These are phyloP conservation scores for Wallemia ichthyophaga DNA, from an alignment of 1,284 basidiomycete genomes.

Conservation along the genomic window DNA sequence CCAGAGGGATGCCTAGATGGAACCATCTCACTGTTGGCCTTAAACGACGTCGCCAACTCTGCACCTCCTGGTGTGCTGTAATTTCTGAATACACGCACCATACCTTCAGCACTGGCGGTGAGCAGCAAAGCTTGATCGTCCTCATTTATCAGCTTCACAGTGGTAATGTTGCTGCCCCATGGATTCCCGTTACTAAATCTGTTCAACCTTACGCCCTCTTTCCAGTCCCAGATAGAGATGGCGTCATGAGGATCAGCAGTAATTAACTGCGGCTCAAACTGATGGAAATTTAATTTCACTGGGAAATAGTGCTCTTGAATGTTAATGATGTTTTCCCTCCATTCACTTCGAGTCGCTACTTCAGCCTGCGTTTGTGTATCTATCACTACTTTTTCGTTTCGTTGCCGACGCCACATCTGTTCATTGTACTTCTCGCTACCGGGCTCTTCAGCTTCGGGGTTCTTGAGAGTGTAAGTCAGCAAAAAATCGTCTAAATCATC, in stretches of 20 bases:
- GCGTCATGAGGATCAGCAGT: conserved; percentile 60
- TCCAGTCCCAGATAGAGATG: conserved; percentile 89
- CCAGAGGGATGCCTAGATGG: conserved; percentile 33
- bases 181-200: conserved; percentile 74
- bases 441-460: conserved; percentile 80
- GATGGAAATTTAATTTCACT: conserved; percentile 56
- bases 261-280: conserved; percentile 66
- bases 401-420: conserved; percentile 74
- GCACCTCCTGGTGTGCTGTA: conserved; percentile 30
- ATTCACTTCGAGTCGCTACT: conserved; percentile 13
- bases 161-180: conserved; percentile 50
- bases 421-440: conserved; percentile 81
- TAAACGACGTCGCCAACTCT: conserved; percentile 70
- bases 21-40: conserved; percentile 52
- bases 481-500: background rate
- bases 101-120: conserved; percentile 60
- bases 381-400: conserved; percentile 52
- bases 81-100: conserved; percentile 69
- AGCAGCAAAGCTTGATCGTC: conserved; percentile 74
- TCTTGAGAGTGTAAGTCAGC: conserved; percentile 19
- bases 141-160: conserved; percentile 81
- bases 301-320: conserved; percentile 40
- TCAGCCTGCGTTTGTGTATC: conserved; percentile 22
- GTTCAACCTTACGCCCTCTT: conserved; percentile 39
- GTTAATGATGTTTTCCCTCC: conserved; percentile 37